These are phyloP conservation scores for Hyphodiscus hymeniophilus DNA, from an alignment of 495 filamentous ascomycete genomes.

Conservation along the genomic window DNA sequence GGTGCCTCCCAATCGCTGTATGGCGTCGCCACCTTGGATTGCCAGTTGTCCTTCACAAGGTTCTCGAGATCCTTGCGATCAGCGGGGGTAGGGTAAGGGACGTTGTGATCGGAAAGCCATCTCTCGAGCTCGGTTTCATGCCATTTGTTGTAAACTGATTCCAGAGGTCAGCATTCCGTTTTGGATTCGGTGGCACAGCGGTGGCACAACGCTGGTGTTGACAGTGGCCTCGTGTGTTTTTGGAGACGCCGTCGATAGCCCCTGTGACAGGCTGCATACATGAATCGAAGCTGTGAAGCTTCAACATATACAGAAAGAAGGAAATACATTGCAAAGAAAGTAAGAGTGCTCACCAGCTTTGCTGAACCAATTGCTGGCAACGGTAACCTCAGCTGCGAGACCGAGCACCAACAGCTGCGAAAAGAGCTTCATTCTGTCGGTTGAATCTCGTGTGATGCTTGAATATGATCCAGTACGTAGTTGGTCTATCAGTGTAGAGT, in stretches of 20 bases:
- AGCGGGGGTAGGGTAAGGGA: constrained; percentile 77
- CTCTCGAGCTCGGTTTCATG: constrained; percentile 95
- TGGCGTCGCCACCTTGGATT: constrained; percentile 52
- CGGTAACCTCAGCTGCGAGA: constrained; percentile 58
- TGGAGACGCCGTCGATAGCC: too few species aligned
- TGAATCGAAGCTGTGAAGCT: too few species aligned
- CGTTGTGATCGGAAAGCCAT: constrained; percentile 90
- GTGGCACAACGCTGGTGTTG: too few species aligned
- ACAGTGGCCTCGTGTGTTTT: too few species aligned
- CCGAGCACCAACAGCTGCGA: constrained; percentile 59
- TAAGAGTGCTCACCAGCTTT: constrained; percentile 60
- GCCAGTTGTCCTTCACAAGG: constrained; percentile 84
- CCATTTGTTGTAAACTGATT: constrained; percentile 95
- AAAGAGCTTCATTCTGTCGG: constrained; percentile 63
- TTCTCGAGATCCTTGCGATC: constrained; percentile 81
- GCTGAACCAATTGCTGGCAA: constrained; percentile 71
- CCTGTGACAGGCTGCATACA: too few species aligned
- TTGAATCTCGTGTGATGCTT: constrained; percentile 15
- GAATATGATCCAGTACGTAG: background rate
- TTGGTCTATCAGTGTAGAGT: too few species aligned
- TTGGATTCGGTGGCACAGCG: background rate
- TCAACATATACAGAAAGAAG: too few species aligned
- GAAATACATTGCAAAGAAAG: background rate
- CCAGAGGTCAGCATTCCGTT: too few species aligned
- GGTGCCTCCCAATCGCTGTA: constrained; percentile 65